These are phyloP conservation scores for Fusarium sp. DNA, from an alignment of 2,329 filamentous ascomycete species.

Conservation along the genomic window DNA sequence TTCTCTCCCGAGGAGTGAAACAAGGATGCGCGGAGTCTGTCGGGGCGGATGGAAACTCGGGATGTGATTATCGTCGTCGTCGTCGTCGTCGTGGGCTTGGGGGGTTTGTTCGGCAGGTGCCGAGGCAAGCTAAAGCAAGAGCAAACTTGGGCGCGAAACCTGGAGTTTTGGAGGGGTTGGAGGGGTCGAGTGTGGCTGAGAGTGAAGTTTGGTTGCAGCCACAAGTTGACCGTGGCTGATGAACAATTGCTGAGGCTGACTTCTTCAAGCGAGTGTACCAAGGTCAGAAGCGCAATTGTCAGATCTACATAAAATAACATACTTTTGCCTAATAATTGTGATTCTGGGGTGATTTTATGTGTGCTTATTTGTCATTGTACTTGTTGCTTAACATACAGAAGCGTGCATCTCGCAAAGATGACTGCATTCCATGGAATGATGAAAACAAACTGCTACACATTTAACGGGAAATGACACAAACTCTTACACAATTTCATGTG, in stretches of 20 bases:
- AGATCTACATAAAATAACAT: not conserved
- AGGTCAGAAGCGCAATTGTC: not conserved
- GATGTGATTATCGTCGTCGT: constrained; percentile 4
- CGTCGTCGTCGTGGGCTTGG: not conserved
- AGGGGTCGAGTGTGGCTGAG: constrained; percentile 17
- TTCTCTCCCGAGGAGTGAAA: not conserved
- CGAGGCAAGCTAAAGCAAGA: constrained; percentile 12
- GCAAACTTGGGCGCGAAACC: not conserved
- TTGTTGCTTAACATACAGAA: not conserved
- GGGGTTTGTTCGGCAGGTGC: constrained; percentile 25
- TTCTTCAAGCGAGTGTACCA: not conserved
- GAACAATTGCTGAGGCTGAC: not conserved
- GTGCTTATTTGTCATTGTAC: not conserved
- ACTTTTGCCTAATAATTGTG: not conserved
- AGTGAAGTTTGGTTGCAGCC: constrained; percentile 1
- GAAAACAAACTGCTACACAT: not conserved
- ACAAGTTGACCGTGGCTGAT: constrained; percentile 17
- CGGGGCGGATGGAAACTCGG: not conserved
- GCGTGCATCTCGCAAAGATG: not conserved
- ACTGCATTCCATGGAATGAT: not conserved
- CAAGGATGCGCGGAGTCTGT: not conserved
- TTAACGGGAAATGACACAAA: not conserved
- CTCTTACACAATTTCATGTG: not conserved
- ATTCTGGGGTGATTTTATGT: not conserved
- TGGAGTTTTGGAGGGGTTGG: constrained; percentile 24